phyloP scores from a whole-genome alignment of 192 early-diverging fungal genomes.

The Coemansia sp. region DNA sequence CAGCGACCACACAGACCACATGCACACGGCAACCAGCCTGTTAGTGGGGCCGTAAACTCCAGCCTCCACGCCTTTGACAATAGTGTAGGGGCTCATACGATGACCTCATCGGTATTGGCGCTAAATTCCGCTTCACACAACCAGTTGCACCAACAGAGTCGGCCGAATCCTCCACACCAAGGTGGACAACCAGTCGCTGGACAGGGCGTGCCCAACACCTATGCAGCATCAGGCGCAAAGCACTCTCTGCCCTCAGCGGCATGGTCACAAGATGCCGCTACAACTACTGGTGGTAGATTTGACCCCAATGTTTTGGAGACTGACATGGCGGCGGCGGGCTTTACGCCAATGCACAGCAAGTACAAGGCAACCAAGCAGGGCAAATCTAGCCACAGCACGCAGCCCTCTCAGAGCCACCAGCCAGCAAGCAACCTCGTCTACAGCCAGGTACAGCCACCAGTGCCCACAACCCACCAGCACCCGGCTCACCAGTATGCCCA shows the following conservation, averaged over 20 bases:
- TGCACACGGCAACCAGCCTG: neutral
- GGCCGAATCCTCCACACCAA: neutral
- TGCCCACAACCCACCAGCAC: neutral
- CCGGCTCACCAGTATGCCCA: neutral
- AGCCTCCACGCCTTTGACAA: slow-evolving; percentile 39
- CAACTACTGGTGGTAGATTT: neutral
- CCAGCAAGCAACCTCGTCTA: neutral
- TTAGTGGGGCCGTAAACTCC: neutral
- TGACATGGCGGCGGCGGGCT: slow-evolving; percentile 18
- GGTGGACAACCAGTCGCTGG: neutral
- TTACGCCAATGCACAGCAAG: slow-evolving; percentile 15
- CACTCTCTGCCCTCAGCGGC: slow-evolving; percentile 12
- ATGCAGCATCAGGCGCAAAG: slow-evolving; percentile 7
- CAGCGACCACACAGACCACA: neutral
- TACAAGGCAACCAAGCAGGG: slow-evolving; percentile 11
- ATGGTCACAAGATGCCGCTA: slow-evolving; percentile 12
- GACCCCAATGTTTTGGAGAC: slow-evolving; percentile 6
- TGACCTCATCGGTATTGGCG: slow-evolving; percentile 35
- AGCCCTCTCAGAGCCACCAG: neutral
- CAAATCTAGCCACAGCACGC: neutral
- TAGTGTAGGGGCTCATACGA: slow-evolving; percentile 20
- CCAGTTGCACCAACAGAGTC: neutral
- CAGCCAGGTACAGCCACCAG: neutral
- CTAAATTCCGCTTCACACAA: neutral
- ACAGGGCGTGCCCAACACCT: neutral